phyloP scores from a whole-genome alignment of 768 basidiomycete genomes.

The Pleurotus djamor region DNA sequence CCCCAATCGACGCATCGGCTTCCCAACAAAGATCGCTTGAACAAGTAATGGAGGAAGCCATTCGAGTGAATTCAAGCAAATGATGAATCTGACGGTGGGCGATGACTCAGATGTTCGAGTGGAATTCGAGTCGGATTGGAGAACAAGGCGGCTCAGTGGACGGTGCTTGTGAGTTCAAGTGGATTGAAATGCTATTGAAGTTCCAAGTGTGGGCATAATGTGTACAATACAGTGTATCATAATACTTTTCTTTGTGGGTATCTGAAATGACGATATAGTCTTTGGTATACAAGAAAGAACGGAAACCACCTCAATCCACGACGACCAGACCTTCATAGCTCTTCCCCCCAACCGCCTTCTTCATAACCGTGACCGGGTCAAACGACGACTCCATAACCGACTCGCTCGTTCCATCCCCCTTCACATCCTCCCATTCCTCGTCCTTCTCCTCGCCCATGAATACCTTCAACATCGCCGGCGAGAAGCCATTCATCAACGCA shows the following conservation, averaged over 20 bases:
- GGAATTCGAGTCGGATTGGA: no score
- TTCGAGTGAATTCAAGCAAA: background rate
- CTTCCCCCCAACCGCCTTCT: conserved; percentile 41
- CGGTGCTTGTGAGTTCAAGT: background rate
- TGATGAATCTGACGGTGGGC: background rate
- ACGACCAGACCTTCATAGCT: conserved; percentile 61
- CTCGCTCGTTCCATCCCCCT: conserved; percentile 22
- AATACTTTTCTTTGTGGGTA: background rate
- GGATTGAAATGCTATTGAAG: background rate
- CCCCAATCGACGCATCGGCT: background rate
- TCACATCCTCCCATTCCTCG: conserved; percentile 34
- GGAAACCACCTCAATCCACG: conserved; percentile 37
- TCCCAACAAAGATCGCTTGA: background rate
- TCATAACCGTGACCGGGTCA: conserved; percentile 42
- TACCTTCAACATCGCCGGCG: conserved; percentile 65
- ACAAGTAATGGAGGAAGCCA: background rate
- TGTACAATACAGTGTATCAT: background rate
- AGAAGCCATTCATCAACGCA: conserved; percentile 70
- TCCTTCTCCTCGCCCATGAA: conserved; percentile 57
- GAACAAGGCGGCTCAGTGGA: no score
- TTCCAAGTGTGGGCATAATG: background rate
- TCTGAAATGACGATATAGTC: background rate
- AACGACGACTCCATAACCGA: conserved; percentile 27
- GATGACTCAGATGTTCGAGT: no score
- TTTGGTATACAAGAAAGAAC: background rate